Evolutionary conservation across 805 yeast genomes (phyloP).

Genomic region (Saturnispora dispora): DNA sequence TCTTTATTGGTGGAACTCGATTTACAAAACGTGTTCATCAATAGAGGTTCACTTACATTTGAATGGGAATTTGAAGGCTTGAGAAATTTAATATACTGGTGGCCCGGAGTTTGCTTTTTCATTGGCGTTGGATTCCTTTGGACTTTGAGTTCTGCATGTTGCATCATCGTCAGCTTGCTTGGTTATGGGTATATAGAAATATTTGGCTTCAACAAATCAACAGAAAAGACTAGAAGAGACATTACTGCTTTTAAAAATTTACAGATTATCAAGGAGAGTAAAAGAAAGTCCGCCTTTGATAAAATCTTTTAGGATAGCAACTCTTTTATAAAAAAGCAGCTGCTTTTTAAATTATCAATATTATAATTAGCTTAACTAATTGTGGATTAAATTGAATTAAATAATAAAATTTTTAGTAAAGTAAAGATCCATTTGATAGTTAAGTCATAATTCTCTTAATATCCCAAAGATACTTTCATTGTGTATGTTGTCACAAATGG

Average conservation of each 20-base stretch:
- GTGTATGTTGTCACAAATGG: conserved; percentile 72
- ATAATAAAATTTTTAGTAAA: background rate
- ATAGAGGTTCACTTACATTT: conserved; percentile 7
- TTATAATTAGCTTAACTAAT: background rate
- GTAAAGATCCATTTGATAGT: background rate
- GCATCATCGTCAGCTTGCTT: conserved; percentile 8
- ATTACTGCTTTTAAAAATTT: conserved; percentile 4
- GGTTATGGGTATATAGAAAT: conserved; percentile 1
- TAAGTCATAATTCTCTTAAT: conserved; percentile 11
- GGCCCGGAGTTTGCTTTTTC: conserved; percentile 14
- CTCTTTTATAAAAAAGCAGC: no score
- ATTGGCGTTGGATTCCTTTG: conserved; percentile 11
- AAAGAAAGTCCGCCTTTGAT: background rate
- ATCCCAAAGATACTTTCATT: conserved; percentile 39
- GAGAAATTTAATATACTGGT: conserved; percentile 15
- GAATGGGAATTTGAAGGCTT: conserved; percentile 11
- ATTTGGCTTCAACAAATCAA: background rate
- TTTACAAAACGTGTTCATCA: conserved; percentile 7
- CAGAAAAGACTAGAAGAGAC: background rate
- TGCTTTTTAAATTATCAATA: no score
- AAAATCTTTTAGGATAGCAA: background rate
- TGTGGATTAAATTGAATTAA: background rate
- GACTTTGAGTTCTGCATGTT: conserved; percentile 6
- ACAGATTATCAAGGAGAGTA: conserved; percentile 1
- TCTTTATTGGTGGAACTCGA: conserved; percentile 12